Evolutionary conservation across 345 rosid genomes (phyloP).

Genomic region (Moricandia moricandioides): DNA sequence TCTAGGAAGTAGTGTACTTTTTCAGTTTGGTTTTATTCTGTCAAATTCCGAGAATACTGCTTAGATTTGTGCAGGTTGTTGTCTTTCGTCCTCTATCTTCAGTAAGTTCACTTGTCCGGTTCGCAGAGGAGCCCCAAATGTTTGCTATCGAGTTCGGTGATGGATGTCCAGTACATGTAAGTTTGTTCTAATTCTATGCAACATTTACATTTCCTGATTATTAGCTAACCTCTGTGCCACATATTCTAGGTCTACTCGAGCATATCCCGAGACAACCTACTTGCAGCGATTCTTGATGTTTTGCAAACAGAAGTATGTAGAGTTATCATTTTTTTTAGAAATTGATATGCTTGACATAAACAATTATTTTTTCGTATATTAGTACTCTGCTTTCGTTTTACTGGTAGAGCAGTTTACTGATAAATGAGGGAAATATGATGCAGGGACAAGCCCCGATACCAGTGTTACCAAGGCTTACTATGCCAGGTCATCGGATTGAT

Average conservation of each 20-base stretch:
- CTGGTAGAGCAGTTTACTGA: constrained; percentile 9
- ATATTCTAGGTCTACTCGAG: constrained; percentile 79
- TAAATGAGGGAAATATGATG: constrained; percentile 18
- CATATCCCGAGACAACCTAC: constrained; percentile 91
- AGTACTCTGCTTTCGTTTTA: not conserved
- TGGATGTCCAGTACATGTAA: constrained; percentile 96
- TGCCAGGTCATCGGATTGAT: constrained; percentile 99
- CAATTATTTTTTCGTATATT: not conserved
- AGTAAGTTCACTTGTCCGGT: constrained; percentile 88
- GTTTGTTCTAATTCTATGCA: constrained; percentile 28
- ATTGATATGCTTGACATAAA: constrained; percentile 4
- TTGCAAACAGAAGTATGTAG: constrained; percentile 92
- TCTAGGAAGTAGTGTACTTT: constrained; percentile 9
- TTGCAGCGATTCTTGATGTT: constrained; percentile 94
- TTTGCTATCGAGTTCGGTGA: constrained; percentile 94
- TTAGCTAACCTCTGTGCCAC: constrained; percentile 36
- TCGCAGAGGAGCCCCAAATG: constrained; percentile 99
- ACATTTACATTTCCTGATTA: constrained; percentile 13
- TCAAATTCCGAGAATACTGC: constrained; percentile 69
- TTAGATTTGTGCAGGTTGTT: constrained; percentile 99
- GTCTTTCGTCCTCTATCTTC: constrained; percentile 87
- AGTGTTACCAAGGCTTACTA: constrained; percentile 88
- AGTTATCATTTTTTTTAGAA: constrained; percentile 3
- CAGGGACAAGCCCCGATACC: constrained; percentile 89
- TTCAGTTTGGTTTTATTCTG: constrained; percentile 21